Conservation (phyloP, 2,329 filamentous ascomycete genomes). For the Xylaria sp. region DNA sequence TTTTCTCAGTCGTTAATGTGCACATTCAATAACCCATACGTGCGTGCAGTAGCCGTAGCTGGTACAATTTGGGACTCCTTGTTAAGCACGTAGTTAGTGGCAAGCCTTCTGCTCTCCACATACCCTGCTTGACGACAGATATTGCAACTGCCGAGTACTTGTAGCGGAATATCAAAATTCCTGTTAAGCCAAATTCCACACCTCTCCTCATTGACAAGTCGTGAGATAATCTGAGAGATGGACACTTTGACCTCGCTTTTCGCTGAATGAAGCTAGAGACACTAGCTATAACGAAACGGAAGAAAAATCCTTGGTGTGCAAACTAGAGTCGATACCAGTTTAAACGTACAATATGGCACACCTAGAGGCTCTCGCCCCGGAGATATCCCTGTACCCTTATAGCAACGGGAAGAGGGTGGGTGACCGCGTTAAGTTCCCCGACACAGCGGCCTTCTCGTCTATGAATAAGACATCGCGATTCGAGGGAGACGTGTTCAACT, state of each 20-base stretch:
- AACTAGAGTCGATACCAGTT: background rate
- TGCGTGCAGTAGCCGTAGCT: conserved; percentile 1
- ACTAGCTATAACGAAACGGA: background rate
- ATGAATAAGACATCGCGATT: conserved; percentile 54
- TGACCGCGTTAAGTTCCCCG: conserved; percentile 48
- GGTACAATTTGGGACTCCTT: background rate
- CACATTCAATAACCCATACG: background rate
- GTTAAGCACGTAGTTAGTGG: background rate
- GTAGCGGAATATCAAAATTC: conserved; percentile 14
- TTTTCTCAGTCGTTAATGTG: background rate
- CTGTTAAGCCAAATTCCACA: background rate
- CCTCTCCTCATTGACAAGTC: background rate
- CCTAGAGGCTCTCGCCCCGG: conserved; percentile 50
- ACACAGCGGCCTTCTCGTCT: conserved; percentile 49
- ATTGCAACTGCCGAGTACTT: conserved; percentile 32
- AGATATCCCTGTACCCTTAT: conserved; percentile 48
- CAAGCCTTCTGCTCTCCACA: background rate
- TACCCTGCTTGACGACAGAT: background rate
- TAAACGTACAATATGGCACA: conserved; percentile 48
- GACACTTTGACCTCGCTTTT: conserved; percentile 1
- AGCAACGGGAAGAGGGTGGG: conserved; percentile 46
- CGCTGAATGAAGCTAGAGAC: background rate
- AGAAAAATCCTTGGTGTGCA: background rate
- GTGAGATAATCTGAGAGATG: background rate
- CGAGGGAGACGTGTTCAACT: conserved; percentile 54